Evolutionary conservation across 2,329 filamentous ascomycete genomes (phyloP), one percentile per base, ranked within the genome.

Genomic region (Penicillium sp.): DNA sequence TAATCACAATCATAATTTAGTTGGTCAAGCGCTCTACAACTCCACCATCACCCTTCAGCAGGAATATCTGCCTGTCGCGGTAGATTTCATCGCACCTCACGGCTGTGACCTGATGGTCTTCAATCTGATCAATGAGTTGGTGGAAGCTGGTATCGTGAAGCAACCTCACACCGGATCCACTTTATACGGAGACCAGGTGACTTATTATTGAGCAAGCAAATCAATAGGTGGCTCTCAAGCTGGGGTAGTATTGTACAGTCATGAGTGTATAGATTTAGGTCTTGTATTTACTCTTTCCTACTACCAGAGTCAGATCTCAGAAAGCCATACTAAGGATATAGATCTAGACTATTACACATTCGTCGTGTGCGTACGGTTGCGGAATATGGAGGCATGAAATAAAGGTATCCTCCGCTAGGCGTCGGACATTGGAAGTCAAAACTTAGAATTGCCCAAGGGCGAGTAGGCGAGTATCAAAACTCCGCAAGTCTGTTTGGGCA

Each of bases 41-140:
- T 64, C 58, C 10, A 65, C 53, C 1, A 50, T 68, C 13, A 82
- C 80, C 0, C 58, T 72, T 0, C 75, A 80, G 52, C 71, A 71
- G 1, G 80, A 83, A 65, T 74, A 76, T 44, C 65, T 86, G 34
- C 85, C 84, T 0, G 83, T 87, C 0, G 79, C 81, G 1, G 77
- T 86, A 0, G 76, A 83, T 57, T 71, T 86, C 21, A 71, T 86
- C 69, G 83, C 77, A 0, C 80, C 82, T 0, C 80, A 79, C 59
- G 83, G 84, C 0, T 87, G 85, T 58, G 85, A 87, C 68, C 80
- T 81, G 0, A 75, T 86, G 72, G 62, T 86, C 27, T 81, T 80
- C 40, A 77, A 75, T 41, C 66, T 86, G 47, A 80, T 83, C 3
- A 71, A 77, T 47, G 80, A 82, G 40, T 57, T 86, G 53, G 74